A percentile compares a stretch with the other conserved stretches of the same genome.
Conservation (phyloP, 1,284 basidiomycete species). For the Naganishia liquefaciens region DNA sequence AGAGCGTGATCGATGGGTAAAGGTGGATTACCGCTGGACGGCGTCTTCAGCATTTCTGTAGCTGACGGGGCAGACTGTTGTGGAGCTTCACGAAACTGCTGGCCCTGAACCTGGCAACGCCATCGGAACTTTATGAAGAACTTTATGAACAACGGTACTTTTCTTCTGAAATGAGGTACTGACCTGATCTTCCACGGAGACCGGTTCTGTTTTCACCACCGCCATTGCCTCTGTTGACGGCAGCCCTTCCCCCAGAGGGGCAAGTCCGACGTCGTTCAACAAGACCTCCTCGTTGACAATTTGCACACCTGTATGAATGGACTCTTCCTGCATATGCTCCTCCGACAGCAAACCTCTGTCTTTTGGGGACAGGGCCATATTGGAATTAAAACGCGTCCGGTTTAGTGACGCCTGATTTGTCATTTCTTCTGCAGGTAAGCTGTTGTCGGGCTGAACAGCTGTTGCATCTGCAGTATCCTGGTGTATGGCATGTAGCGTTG, state of each 20-base stretch:
- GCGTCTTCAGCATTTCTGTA: constrained; percentile 17
- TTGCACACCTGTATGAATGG: constrained; percentile 19
- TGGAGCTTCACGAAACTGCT: not conserved
- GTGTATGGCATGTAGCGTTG: not conserved
- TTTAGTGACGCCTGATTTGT: not conserved
- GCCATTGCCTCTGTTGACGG: not conserved
- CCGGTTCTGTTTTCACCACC: not conserved
- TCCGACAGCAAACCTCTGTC: not conserved
- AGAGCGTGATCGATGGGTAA: constrained; percentile 52
- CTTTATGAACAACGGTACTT: too few species aligned
- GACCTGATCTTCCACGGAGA: not conserved
- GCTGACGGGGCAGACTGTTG: not conserved
- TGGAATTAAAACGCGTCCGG: constrained; percentile 1
- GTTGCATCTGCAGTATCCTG: too few species aligned
- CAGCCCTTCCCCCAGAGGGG: constrained; percentile 4
- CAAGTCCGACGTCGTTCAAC: constrained; percentile 15
- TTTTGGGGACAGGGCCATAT: constrained; percentile 10
- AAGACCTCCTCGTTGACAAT: constrained; percentile 25
- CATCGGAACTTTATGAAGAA: not conserved
- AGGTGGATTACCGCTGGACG: constrained; percentile 34
- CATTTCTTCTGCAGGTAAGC: too few species aligned
- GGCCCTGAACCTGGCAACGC: not conserved
- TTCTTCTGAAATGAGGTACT: too few species aligned
- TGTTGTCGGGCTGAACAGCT: too few species aligned
- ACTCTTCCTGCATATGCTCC: constrained; percentile 2